Base-by-base conservation (phyloP, 2,329 filamentous ascomycete genomes). In the Aureobasidium sp. region DNA sequence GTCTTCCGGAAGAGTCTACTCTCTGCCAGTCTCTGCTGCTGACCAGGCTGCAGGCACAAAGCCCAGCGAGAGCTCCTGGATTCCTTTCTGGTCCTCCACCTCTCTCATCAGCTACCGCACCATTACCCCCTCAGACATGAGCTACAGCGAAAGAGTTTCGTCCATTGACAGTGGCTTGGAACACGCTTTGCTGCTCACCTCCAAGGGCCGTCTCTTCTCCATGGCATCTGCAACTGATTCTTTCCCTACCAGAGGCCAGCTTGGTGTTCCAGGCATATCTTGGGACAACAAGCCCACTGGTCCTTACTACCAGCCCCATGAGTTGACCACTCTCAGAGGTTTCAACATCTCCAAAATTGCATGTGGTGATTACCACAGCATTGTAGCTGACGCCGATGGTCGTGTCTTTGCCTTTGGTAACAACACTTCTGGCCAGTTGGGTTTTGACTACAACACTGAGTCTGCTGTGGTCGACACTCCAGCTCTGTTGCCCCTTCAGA, bases 351-450 rank as follows among this genome's bases (percentile, higher is more conserved):
- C 79, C 5, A 82, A 89, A 66, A 87, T 97, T 62, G 92, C 93
- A 1, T 79, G 90, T 1, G 94, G 94, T 29, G 91, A 96, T 70
- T 85, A 87, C 66, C 94, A 99, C 75, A 96, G 91, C 4, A 77
- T 95, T 1, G 89, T 85, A 0, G 80, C 91, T 16, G 90, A 93
- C 70, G 83, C 83, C 63, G 80, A 87, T 58, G 93, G 93, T 16
- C 84, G 85, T 16, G 82, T 94, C 16, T 96, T 94, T 73, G 81
- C 86, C 7, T 97, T 96, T 76, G 94, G 94, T 41, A 92, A 97
- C 73, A 97, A 97, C 75, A 86, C 86, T 0, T 83, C 85, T 47
- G 94, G 94, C n/a, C 94, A 97, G 74, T 81, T 97, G 3, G 93
- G 93, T n/a, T 85, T 93, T 68, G 85, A 90, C 55, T 84, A 82